Evolutionary conservation across 257 asterid species (phyloP), one percentile per base, ranked within the genome.

Genomic region (Fraxinus americana): DNA sequence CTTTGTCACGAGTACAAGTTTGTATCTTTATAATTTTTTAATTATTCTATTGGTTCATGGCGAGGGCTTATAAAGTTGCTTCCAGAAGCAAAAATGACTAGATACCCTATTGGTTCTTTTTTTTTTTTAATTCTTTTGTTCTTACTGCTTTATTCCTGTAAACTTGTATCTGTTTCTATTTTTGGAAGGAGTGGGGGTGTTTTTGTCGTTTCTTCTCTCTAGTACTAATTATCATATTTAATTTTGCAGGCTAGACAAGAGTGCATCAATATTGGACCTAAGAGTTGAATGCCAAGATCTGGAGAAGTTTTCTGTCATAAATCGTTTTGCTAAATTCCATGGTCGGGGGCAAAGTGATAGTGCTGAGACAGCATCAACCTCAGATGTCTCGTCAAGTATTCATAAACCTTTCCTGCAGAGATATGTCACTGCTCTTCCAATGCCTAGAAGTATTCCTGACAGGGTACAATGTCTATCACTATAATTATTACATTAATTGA

Each of bases 271-370:
- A 65, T 80, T 88, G 85, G 97, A 92, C 75, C 83, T 88, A 81
- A 87, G 85, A 77, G 86, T 92, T 77, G 97, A 94, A 82, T 85
- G 87, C 71, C 99, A 91, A 88, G 99, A 94, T 81, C 79, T 89
- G 73, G 97, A 94, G 86, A 94, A 91, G 86, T 91, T 89, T 71
- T 87, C 93, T 13, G 83, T 89, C 68, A 92, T 94, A 78, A 91
- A 91, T 82, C 90, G 99, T 61, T 90, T 89, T 83, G 97, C 96
- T 35, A 92, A 81, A 86, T 90, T 92, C 75, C 96, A 92, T 81
- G 94, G 95, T 59, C 94, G 96, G 65, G 95, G 91, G 63, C 97
- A 86, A 86, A 79, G 81, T 81, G 94, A 92, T 69, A 85, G 68
- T 78, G 65, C 85, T 0, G 96, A 86, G 77, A 7, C 88, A 21